Conservation (phyloP, 2,329 filamentous ascomycete genomes). For the Rugonectria rugulosa region DNA sequence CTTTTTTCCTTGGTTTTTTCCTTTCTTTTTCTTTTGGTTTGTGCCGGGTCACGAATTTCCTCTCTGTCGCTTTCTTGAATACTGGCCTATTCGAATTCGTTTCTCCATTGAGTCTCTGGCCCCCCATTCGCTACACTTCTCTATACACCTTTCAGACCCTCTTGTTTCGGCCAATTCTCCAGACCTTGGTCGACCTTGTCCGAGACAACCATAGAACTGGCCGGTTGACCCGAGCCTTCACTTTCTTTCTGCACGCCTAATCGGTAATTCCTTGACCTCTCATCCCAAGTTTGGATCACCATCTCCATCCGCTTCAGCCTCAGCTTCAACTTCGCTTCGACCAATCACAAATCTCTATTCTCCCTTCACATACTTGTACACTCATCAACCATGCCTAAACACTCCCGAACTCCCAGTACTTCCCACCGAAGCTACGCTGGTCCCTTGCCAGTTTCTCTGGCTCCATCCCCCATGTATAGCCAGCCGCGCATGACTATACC, state of each 20-base stretch:
- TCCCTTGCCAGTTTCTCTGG: constrained; percentile 49
- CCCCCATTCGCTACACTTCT: constrained; percentile 20
- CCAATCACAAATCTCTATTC: constrained; percentile 7
- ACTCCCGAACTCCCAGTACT: constrained; percentile 50
- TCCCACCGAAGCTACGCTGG: constrained; percentile 42
- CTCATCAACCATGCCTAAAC: constrained; percentile 53
- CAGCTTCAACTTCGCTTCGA: constrained; percentile 20
- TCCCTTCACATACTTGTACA: constrained; percentile 1
- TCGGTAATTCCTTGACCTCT: constrained; percentile 35
- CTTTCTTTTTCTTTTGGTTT: constrained; percentile 38
- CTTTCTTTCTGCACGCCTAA: constrained; percentile 34
- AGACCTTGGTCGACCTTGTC: constrained; percentile 27
- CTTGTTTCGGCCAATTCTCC: constrained; percentile 28
- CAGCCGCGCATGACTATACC: constrained; percentile 51
- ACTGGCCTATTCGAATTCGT: constrained; percentile 26
- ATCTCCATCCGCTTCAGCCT: too few relatives aligned
- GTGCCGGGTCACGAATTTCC: constrained; percentile 36
- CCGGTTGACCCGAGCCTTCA: constrained; percentile 38
- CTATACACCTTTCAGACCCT: constrained; percentile 19
- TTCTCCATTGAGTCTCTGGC: constrained; percentile 14
- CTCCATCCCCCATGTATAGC: constrained; percentile 52
- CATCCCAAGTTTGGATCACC: constrained; percentile 19
- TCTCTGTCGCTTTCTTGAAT: constrained; percentile 36
- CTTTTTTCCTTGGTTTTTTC: constrained; percentile 28
- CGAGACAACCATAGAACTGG: constrained; percentile 28